phyloP scores from a whole-genome alignment of 1,284 basidiomycete genomes.

The Trichosporon ovoides region DNA sequence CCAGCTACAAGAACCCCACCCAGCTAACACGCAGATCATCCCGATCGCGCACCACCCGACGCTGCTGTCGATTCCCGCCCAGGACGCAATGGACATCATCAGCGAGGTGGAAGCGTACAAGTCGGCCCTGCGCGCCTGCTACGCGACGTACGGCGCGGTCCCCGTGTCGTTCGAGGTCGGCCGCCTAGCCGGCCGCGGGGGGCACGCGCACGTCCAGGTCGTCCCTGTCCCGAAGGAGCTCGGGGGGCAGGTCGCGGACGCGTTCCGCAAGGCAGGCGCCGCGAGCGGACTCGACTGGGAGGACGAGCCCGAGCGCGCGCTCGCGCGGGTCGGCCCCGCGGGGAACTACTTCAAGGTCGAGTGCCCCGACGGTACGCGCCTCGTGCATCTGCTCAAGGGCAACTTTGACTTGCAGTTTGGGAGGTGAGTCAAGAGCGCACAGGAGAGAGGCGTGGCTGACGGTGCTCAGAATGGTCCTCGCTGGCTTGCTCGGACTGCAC shows the following conservation, averaged over 20 bases:
- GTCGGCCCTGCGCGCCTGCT: slow-evolving; percentile 64
- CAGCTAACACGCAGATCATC: slow-evolving; percentile 56
- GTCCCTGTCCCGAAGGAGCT: slow-evolving; percentile 69
- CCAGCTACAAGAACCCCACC: background rate
- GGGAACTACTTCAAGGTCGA: slow-evolving; percentile 85
- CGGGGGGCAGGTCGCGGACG: slow-evolving; percentile 60
- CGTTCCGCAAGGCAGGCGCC: slow-evolving; percentile 65
- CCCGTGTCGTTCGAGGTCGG: slow-evolving; percentile 85
- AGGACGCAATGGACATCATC: slow-evolving; percentile 67
- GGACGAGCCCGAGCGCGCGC: slow-evolving; percentile 60
- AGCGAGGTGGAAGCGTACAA: slow-evolving; percentile 81
- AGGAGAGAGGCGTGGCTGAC: slow-evolving; percentile 3
- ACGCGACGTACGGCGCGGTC: slow-evolving; percentile 62
- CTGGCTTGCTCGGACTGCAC: slow-evolving; percentile 63
- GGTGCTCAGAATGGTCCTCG: slow-evolving; percentile 64
- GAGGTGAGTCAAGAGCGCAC: slow-evolving; percentile 59
- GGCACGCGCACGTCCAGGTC: slow-evolving; percentile 85
- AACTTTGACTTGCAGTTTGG: slow-evolving; percentile 89
- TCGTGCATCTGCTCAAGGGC: slow-evolving; percentile 77
- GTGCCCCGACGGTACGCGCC: slow-evolving; percentile 72
- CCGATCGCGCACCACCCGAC: slow-evolving; percentile 69
- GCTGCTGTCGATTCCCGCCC: slow-evolving; percentile 63
- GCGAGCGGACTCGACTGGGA: slow-evolving; percentile 61
- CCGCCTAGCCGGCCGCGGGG: slow-evolving; percentile 73
- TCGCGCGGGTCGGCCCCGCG: slow-evolving; percentile 51